Percentiles rank a stretch among this genome's conserved stretches.
Evolutionary conservation across 371 early-diverging fungal genomes (phyloP).

Genomic region (Haplosporangium sp.): DNA sequence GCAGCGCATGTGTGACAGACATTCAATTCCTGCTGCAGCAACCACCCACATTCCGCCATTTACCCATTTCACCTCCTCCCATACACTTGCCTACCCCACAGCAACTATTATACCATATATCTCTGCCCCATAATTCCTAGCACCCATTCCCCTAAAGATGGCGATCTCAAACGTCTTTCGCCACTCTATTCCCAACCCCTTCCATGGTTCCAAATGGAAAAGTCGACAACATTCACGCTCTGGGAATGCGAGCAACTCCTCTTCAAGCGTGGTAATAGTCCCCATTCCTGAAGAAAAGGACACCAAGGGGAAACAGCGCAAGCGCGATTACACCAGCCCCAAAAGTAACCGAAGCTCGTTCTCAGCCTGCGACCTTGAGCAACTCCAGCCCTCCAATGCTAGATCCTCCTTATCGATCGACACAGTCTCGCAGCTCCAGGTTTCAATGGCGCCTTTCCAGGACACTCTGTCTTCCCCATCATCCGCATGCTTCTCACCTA

Average conservation of each 20-base stretch:
- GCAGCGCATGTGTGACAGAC: no score
- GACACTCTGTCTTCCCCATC: background rate
- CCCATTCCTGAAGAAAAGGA: constrained; percentile 2
- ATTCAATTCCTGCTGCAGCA: no score
- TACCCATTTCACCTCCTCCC: no score
- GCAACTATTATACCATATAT: no score
- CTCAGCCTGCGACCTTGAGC: constrained; percentile 6
- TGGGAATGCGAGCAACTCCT: constrained; percentile 3
- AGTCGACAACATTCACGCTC: constrained; percentile 3
- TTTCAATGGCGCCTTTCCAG: constrained; percentile 10
- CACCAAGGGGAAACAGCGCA: background rate
- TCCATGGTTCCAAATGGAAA: constrained; percentile 16
- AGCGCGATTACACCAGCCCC: background rate
- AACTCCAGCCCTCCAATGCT: constrained; percentile 1
- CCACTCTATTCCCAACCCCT: constrained; percentile 32
- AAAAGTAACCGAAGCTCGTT: constrained; percentile 12
- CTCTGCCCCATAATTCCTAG: background rate
- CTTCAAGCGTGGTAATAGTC: constrained; percentile 1
- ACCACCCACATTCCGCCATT: no score
- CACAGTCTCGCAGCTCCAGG: constrained; percentile 8
- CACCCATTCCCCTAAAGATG: constrained; percentile 5
- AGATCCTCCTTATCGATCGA: background rate
- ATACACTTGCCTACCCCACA: no score
- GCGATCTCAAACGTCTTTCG: constrained; percentile 44
- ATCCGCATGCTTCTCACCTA: constrained; percentile 6